Evolutionary conservation across 805 yeast species (phyloP).

Genomic region (Nakazawaea anatomiae): DNA sequence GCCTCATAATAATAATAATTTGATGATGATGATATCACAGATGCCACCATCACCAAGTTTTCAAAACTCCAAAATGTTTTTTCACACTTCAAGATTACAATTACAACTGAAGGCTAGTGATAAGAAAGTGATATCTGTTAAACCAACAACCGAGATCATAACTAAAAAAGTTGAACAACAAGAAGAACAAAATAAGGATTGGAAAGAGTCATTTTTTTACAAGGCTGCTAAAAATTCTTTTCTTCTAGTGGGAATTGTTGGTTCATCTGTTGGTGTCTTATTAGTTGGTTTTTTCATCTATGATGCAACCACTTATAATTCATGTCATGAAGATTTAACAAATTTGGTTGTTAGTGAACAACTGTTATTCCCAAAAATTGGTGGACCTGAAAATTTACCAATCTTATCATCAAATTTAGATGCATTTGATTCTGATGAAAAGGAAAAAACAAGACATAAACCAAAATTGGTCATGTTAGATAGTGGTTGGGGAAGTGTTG

Average conservation of each 20-base stretch:
- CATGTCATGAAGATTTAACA: slow-evolving; percentile 24
- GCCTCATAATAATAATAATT: too few relatives aligned
- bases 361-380: slow-evolving; percentile 49
- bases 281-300: slow-evolving; percentile 52
- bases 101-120: not conserved
- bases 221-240: slow-evolving; percentile 4
- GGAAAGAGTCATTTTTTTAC: not conserved
- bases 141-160: too few relatives aligned
- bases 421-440: slow-evolving; percentile 45
- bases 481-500: slow-evolving; percentile 70
- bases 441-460: slow-evolving; percentile 37
- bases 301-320: slow-evolving; percentile 60
- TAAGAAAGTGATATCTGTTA: not conserved
- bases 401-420: slow-evolving; percentile 52
- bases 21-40: too few relatives aligned
- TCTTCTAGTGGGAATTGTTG: slow-evolving; percentile 30
- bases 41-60: too few relatives aligned
- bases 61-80: not conserved
- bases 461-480: slow-evolving; percentile 60
- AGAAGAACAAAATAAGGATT: not conserved
- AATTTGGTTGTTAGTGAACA: slow-evolving; percentile 43
- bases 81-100: not conserved
- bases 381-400: slow-evolving; percentile 72
- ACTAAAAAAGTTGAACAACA: too few relatives aligned
- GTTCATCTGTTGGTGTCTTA: slow-evolving; percentile 33